Evolutionary conservation across 225 moss, liverwort and hornwort species (phyloP), one percentile per base, ranked within the genome.

Genomic region (Bryum argenteum): DNA sequence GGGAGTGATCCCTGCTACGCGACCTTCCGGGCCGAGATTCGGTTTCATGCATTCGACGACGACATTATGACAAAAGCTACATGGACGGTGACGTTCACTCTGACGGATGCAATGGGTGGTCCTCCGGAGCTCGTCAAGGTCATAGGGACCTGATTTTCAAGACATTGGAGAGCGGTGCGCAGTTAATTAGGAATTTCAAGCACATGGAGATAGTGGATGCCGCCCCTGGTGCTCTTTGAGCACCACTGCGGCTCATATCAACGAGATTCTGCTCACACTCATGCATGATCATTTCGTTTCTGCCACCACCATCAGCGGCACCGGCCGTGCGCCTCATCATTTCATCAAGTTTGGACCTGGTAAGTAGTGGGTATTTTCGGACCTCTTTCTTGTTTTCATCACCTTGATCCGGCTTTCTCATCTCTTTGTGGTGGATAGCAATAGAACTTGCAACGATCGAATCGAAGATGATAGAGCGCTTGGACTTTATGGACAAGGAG

Each of bases 1-100:
- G 55, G 78, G 64, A 71, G 78, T 54, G 78, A 84, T 14, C 59
- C 75, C 6, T 62, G 43, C 28, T 81, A 65, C 75, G 78, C 67
- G 62, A 13, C 56, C 59, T 84, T 75, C 53, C 75, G 47, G 58
- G 67, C 66, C 54, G 58, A 71, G 58, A 67, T 84, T 66, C 74
- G 28, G 5, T 77, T 11, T 20, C 19, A 20, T 2, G 33, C 14
- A 84, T 74, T 5, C 20, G 33, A 33, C 33, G 33, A 33, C 33
- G 33, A 33, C 33, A 33, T 33, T 3, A 33, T 4, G 33, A 33
- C 33, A 33, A 33, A 71, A 24, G 74, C 63, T 4, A 70, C 6
- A 11, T 84, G 80, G 80, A 80, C 71, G 23, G 74, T 74, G 17
- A 74, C 52, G 57, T 80, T 70, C 8, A 66, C 60, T 15, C 62